Evolutionary conservation across 805 yeast genomes (phyloP), one percentile per base, ranked within the genome.

Genomic region (Saturnispora serradocipensis): DNA sequence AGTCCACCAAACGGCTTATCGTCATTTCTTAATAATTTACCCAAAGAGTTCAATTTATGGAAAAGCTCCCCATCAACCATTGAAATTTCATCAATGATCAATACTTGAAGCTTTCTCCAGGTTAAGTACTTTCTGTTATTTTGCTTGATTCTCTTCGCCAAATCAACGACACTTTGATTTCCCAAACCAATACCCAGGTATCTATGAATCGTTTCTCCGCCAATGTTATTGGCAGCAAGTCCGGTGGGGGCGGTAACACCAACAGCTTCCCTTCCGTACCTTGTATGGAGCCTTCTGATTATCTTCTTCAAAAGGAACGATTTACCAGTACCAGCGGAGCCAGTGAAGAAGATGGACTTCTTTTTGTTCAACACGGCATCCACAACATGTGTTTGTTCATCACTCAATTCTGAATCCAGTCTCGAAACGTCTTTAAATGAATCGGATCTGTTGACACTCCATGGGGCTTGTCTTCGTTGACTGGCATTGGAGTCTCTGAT

Each of bases 171-270:
- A 2, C 72, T 59, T 35, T 49, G 51, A 16, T 68, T 68, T 2
- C 93, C 96, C 1, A 89, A 66, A 0, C 98, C 98, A 50, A 89
- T 78, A 1, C 96, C 95, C 0, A 96, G 78, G 69, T 83, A 88
- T 60, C 86, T 75, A 65, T 91, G 95, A 28, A 93, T 72, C 0
- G 99, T 93, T 30, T 77, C 78, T 24, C 99, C 99, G 2, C 95
- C 96, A 59, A 93, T 86, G 60, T 89, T 88, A 42, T 88, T 84
- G 0, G 97, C 99, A 0, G 99, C 99, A 55, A 93, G 71, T 1
- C 99, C 99, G 0, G 99, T 93, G 0, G 97, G 86, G 0, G 99
- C 99, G 0, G 98, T 88, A 4, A 93, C 81, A 0, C 95, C 96
- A 3, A 93, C 87, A 0, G 72, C 66, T 11, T 71, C 71, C 1